Evolutionary conservation across 352 stramenopile species (phyloP).

Genomic region (Phytophthora colocasiae): DNA sequence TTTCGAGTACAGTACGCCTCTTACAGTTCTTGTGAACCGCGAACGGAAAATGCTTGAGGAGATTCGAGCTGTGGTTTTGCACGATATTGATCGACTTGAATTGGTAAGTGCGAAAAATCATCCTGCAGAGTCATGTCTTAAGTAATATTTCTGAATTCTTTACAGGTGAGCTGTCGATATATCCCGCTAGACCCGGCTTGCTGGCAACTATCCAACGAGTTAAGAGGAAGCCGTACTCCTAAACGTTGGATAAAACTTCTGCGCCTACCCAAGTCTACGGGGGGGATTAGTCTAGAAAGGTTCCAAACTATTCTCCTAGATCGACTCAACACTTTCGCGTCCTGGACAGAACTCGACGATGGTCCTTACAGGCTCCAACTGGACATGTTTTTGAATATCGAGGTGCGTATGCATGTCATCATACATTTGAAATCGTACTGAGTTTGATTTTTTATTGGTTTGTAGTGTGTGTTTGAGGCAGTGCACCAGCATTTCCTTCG

Average conservation of each 20-base stretch:
- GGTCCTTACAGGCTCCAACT: constrained; percentile 36
- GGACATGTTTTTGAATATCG: constrained; percentile 49
- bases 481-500: constrained; percentile 70
- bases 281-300: constrained; percentile 15
- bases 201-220: constrained; percentile 5
- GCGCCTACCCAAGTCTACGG: background rate
- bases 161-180: constrained; percentile 11
- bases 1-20: constrained; percentile 41
- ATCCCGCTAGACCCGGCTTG: constrained; percentile 14
- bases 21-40: constrained; percentile 33
- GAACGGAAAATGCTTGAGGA: constrained; percentile 28
- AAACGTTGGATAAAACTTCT: constrained; percentile 21
- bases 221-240: constrained; percentile 8
- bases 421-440: background rate
- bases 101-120: constrained; percentile 21
- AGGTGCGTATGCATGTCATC: constrained; percentile 28
- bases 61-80: constrained; percentile 21
- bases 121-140: too few relatives aligned
- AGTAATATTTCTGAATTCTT: background rate
- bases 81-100: constrained; percentile 35
- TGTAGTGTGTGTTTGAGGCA: constrained; percentile 52
- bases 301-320: constrained; percentile 48
- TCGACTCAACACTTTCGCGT: constrained; percentile 49
- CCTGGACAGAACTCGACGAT: constrained; percentile 38
- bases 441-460: background rate